Evolutionary conservation across 179 eudicot genomes (phyloP).

Genomic region (Drosera spatulata): DNA sequence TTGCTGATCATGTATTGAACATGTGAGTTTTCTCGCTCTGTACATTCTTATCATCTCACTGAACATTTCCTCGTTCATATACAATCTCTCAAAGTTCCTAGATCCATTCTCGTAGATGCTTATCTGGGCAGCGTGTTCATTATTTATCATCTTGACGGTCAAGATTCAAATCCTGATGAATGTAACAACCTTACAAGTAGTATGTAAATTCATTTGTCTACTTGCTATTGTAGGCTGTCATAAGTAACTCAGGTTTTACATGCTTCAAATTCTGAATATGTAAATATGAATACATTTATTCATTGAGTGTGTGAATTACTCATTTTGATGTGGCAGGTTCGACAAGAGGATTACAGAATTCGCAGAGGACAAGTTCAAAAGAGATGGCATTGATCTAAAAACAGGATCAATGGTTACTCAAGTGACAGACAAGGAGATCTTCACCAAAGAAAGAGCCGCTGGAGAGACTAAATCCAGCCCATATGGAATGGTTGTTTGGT

Average conservation of each 20-base stretch:
- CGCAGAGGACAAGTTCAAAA: conserved; percentile 83
- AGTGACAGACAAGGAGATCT: conserved; percentile 70
- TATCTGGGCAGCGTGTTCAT: too few species aligned
- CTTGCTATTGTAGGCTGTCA: too few species aligned
- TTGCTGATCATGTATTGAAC: conserved; percentile 54
- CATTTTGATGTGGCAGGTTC: conserved; percentile 42
- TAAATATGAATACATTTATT: too few species aligned
- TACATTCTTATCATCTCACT: too few species aligned
- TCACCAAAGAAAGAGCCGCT: conserved; percentile 54
- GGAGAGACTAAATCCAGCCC: conserved; percentile 58
- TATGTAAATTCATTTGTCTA: too few species aligned
- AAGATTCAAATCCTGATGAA: too few species aligned
- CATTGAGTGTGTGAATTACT: conserved; percentile 49
- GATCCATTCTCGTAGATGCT: too few species aligned
- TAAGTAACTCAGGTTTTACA: too few species aligned
- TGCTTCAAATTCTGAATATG: too few species aligned
- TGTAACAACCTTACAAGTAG: too few species aligned
- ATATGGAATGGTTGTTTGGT: conserved; percentile 97
- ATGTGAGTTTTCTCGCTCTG: conserved; percentile 26
- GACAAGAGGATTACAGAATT: conserved; percentile 90
- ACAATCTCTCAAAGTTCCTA: too few species aligned
- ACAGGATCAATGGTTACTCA: conserved; percentile 85
- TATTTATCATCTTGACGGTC: too few species aligned
- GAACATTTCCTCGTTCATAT: not conserved
- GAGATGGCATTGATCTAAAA: conserved; percentile 82